phyloP scores from a whole-genome alignment of 2,329 filamentous ascomycete species.

The Alternaria tenuissima region DNA sequence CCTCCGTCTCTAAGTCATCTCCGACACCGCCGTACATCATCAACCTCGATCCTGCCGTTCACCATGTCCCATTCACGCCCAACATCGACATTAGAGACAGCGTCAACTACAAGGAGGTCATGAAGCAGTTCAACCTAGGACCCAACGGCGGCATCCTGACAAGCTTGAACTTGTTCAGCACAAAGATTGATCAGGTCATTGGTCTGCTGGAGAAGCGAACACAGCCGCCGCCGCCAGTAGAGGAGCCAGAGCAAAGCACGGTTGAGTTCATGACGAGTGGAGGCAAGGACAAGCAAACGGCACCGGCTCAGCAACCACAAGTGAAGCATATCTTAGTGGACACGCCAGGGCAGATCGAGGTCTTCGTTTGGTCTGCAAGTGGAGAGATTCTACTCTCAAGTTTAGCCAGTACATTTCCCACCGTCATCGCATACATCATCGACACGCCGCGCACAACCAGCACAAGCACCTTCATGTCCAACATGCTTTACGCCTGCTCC shows the following conservation, averaged over 20 bases:
- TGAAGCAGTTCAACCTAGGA: constrained; percentile 98
- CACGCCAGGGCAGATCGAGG: constrained; percentile 97
- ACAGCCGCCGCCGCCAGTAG: constrained; percentile 56
- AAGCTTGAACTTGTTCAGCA: constrained; percentile 93
- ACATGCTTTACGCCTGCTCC: constrained; percentile 99
- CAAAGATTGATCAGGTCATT: constrained; percentile 96
- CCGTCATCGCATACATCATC: constrained; percentile 96
- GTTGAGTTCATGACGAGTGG: constrained; percentile 48
- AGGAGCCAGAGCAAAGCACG: constrained; percentile 42
- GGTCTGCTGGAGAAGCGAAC: constrained; percentile 88
- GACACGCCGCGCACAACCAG: constrained; percentile 93
- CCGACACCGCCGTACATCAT: constrained; percentile 84
- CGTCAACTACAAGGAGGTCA: constrained; percentile 99
- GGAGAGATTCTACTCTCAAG: constrained; percentile 94
- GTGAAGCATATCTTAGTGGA: constrained; percentile 87
- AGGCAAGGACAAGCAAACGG: constrained; percentile 36
- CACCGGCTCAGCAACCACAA: constrained; percentile 62
- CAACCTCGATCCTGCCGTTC: constrained; percentile 95
- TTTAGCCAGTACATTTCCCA: constrained; percentile 92
- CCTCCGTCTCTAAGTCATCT: constrained; percentile 40
- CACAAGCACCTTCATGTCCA: constrained; percentile 98
- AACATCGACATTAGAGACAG: constrained; percentile 99
- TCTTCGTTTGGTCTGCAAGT: constrained; percentile 97
- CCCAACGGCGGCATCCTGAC: constrained; percentile 98
- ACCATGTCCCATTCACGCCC: constrained; percentile 90